Evolutionary conservation across 441 rosid genomes (phyloP).

Genomic region (Erodium texanum): DNA sequence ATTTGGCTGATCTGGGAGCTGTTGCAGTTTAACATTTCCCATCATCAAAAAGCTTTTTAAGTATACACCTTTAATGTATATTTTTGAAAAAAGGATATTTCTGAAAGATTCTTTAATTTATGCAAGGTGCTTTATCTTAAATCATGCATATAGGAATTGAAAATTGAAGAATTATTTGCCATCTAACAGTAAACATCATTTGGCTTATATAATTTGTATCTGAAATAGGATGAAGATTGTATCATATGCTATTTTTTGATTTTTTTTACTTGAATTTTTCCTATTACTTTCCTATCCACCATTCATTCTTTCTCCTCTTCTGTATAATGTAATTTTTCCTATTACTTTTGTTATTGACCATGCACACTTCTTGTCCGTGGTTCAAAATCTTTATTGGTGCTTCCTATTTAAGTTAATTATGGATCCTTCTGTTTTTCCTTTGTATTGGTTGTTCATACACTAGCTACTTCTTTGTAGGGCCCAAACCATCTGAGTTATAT

Average conservation of each 20-base stretch:
- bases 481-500: conserved; percentile 65
- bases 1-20: not conserved
- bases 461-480: conserved; percentile 37
- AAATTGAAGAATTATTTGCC: not conserved
- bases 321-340: not conserved
- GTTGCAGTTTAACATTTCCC: not conserved
- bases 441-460: conserved; percentile 11
- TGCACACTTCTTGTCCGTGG: not conserved
- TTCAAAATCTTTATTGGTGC: not conserved
- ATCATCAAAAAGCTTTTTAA: not conserved
- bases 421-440: not conserved
- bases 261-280: not conserved
- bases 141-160: not conserved
- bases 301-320: not conserved
- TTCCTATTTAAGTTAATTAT: not conserved
- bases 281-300: no score
- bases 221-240: not conserved
- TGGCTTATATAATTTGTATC: not conserved
- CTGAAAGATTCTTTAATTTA: not conserved
- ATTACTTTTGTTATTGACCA: not conserved
- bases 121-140: not conserved
- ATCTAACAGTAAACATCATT: not conserved
- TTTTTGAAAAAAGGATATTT: no score
- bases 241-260: not conserved
- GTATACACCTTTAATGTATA: no score